A percentile compares a stretch with the other conserved stretches of the same genome.
phyloP scores from a whole-genome alignment of 441 rosid species.

The Populus tomentosa region DNA sequence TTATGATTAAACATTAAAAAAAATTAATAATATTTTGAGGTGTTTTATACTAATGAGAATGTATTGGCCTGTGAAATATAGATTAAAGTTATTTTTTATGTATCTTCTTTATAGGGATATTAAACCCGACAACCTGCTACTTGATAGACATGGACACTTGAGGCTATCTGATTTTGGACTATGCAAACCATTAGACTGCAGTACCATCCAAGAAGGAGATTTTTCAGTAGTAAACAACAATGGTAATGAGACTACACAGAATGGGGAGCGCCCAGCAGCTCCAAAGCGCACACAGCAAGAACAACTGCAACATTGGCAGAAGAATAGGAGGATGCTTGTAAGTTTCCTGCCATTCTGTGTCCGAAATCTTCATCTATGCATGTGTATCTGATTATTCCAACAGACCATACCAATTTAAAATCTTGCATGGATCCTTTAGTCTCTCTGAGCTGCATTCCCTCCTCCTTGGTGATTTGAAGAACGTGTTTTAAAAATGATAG shows the following conservation, averaged over 20 bases:
- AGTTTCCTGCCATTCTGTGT: constrained; percentile 22
- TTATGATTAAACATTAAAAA: constrained; percentile 7
- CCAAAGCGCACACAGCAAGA: constrained; percentile 85
- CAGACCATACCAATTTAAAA: not conserved
- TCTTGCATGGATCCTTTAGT: not conserved
- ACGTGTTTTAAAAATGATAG: not conserved
- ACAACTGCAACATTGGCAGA: constrained; percentile 93
- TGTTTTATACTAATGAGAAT: not conserved
- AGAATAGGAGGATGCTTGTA: constrained; percentile 87
- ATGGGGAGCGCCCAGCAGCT: constrained; percentile 48
- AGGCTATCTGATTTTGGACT: constrained; percentile 95
- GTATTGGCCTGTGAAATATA: constrained; percentile 8
- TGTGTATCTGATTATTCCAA: not conserved
- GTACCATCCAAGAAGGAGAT: constrained; percentile 79
- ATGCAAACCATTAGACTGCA: constrained; percentile 92
- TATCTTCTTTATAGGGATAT: constrained; percentile 60
- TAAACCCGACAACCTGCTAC: constrained; percentile 95
- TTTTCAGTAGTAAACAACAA: constrained; percentile 46
- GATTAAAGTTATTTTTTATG: constrained; percentile 2
- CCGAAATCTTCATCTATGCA: not conserved
- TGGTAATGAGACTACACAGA: constrained; percentile 44
- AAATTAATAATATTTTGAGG: constrained; percentile 3
- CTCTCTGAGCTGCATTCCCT: not conserved
- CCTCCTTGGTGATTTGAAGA: not conserved
- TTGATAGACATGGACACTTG: constrained; percentile 87